Conservation (phyloP, 1,284 basidiomycete species). For the Leccinum pachyderme region DNA sequence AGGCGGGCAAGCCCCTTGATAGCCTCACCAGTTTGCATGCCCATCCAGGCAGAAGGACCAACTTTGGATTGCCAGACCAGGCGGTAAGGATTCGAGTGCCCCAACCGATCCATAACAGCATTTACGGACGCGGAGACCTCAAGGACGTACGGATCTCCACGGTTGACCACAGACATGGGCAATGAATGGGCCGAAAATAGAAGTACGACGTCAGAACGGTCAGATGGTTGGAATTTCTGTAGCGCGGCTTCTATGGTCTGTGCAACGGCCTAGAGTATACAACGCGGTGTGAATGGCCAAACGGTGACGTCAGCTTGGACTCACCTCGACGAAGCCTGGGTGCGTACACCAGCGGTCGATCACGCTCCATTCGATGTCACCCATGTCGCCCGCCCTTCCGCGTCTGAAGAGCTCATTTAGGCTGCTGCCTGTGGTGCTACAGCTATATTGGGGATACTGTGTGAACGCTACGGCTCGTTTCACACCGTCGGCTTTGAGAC, state of each 20-base stretch:
- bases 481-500: constrained; percentile 91
- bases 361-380: constrained; percentile 90
- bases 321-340: constrained; percentile 87
- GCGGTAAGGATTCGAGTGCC: constrained; percentile 81
- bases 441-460: constrained; percentile 99
- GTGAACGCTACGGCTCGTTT: constrained; percentile 94
- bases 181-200: constrained; percentile 98
- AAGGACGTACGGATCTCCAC: constrained; percentile 95
- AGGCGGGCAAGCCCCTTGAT: constrained; percentile 90
- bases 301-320: constrained; percentile 22
- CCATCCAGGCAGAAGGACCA: constrained; percentile 97
- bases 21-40: constrained; percentile 91
- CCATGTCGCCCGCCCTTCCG: constrained; percentile 53
- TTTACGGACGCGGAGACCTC: constrained; percentile 95
- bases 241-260: constrained; percentile 86
- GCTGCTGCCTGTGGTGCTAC: constrained; percentile 96
- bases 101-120: constrained; percentile 84
- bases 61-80: constrained; percentile 99
- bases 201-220: constrained; percentile 75
- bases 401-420: constrained; percentile 88
- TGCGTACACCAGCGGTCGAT: constrained; percentile 99
- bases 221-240: constrained; percentile 73
- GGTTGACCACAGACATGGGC: constrained; percentile 96
- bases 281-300: constrained; percentile 4
- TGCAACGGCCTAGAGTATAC: constrained; percentile 70